These are phyloP conservation scores for Calamus simplicifolius DNA, from an alignment of 176 grass and related monocot genomes.

Conservation along the genomic window DNA sequence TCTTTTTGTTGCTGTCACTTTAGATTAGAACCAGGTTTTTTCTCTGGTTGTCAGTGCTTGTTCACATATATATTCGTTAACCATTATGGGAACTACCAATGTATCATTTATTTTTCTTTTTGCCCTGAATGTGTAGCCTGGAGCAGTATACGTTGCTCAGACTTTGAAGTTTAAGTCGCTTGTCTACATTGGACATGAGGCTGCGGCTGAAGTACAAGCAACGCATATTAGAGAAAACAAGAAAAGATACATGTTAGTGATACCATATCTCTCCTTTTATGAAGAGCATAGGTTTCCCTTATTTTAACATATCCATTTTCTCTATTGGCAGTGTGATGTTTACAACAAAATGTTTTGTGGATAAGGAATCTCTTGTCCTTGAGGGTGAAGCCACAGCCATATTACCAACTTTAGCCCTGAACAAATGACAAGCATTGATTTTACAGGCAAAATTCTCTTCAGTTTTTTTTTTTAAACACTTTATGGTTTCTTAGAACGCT, in stretches of 20 bases:
- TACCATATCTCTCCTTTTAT: not conserved
- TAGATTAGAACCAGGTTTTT: no score
- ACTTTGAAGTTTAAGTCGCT: slow-evolving; percentile 45
- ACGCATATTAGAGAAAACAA: slow-evolving; percentile 28
- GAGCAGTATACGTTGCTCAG: slow-evolving; percentile 42
- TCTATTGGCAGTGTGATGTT: slow-evolving; percentile 41
- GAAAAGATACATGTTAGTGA: slow-evolving; percentile 33
- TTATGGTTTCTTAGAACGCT: no score
- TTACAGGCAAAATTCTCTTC: no score
- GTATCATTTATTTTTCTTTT: no score
- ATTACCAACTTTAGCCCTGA: slow-evolving; percentile 32
- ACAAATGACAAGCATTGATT: slow-evolving; percentile 1
- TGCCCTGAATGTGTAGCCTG: slow-evolving; percentile 29
- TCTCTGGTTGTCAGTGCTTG: no score
- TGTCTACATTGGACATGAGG: slow-evolving; percentile 43
- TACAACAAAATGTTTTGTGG: slow-evolving; percentile 54
- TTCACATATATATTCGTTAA: no score
- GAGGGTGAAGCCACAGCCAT: slow-evolving; percentile 51
- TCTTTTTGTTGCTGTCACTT: no score
- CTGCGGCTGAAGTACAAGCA: slow-evolving; percentile 37
- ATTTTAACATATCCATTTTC: not conserved
- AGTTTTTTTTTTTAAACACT: no score
- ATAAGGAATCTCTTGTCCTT: slow-evolving; percentile 20
- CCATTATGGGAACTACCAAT: no score
- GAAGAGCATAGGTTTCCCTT: no score